phyloP scores from a whole-genome alignment of 345 rosid genomes.

The Salix udensis region DNA sequence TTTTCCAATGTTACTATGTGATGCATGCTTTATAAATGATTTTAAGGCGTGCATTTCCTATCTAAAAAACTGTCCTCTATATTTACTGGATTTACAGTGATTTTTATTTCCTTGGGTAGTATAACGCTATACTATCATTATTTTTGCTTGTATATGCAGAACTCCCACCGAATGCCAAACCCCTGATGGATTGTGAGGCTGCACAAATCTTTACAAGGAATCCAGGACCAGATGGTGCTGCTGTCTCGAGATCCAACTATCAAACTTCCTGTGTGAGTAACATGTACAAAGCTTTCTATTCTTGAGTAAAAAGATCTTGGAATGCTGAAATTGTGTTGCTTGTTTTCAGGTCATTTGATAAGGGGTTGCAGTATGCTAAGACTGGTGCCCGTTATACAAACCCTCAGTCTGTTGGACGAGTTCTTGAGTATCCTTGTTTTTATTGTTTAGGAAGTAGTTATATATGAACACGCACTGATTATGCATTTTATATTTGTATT shows the following conservation, averaged over 20 bases:
- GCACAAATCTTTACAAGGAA: conserved; percentile 55
- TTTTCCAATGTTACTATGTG: too few relatives aligned
- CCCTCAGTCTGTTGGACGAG: conserved; percentile 55
- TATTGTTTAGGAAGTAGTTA: conserved; percentile 6
- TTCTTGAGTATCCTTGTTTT: conserved; percentile 76
- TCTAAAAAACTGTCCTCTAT: too few relatives aligned
- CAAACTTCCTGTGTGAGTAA: conserved; percentile 71
- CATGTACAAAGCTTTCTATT: conserved; percentile 9
- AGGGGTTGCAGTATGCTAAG: conserved; percentile 57
- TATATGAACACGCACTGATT: neutral
- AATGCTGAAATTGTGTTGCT: conserved; percentile 11
- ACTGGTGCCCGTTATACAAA: conserved; percentile 43
- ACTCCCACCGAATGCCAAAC: conserved; percentile 65
- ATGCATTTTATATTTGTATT: neutral
- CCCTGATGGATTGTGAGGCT: conserved; percentile 90
- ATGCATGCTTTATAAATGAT: too few relatives aligned
- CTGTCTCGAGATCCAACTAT: conserved; percentile 74
- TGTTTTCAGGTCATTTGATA: conserved; percentile 66
- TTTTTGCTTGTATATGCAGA: conserved; percentile 34
- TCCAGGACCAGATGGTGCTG: conserved; percentile 73
- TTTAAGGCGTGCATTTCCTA: too few relatives aligned
- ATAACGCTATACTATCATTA: neutral
- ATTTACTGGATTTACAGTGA: too few relatives aligned
- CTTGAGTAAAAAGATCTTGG: conserved; percentile 1
- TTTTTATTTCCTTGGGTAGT: too few relatives aligned